Conservation (phyloP, 352 stramenopile genomes). For the Globisporangium acanthophoron region DNA sequence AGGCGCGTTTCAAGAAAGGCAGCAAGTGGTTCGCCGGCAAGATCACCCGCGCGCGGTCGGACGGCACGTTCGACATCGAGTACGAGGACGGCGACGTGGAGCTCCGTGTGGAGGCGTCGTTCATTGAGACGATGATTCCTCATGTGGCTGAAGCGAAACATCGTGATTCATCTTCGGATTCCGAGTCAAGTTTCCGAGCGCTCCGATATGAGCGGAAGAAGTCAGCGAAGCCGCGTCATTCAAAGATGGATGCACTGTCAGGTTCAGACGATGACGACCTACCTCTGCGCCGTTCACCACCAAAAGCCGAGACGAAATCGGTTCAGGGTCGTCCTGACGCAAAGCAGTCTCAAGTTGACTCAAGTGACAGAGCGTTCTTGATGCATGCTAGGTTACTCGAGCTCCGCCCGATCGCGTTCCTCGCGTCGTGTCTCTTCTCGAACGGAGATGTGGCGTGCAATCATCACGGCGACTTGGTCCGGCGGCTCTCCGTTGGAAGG, state of each 20-base stretch:
- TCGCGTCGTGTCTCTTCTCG: constrained; percentile 62
- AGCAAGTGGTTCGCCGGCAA: constrained; percentile 52
- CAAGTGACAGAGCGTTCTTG: constrained; percentile 8
- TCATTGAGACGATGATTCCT: constrained; percentile 14
- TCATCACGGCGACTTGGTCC: constrained; percentile 50
- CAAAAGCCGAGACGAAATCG: constrained; percentile 11
- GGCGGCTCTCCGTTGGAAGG: constrained; percentile 47
- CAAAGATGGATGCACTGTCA: not conserved
- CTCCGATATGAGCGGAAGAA: not conserved
- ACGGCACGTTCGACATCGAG: constrained; percentile 64
- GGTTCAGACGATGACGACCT: too few species aligned
- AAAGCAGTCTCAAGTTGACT: too few species aligned
- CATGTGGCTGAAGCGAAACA: not conserved
- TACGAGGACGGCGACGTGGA: constrained; percentile 61
- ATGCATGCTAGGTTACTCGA: constrained; percentile 23
- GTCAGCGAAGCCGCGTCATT: not conserved
- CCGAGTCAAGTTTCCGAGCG: not conserved
- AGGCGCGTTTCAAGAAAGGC: constrained; percentile 64
- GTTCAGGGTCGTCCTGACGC: constrained; percentile 13
- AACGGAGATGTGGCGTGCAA: constrained; percentile 46
- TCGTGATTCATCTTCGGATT: not conserved
- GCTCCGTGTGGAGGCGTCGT: constrained; percentile 22
- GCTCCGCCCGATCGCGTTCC: constrained; percentile 45
- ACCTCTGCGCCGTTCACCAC: too few species aligned
- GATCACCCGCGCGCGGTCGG: constrained; percentile 44